Conservation (phyloP, 2,329 filamentous ascomycete species). For the Hymenoscyphus repandus region DNA sequence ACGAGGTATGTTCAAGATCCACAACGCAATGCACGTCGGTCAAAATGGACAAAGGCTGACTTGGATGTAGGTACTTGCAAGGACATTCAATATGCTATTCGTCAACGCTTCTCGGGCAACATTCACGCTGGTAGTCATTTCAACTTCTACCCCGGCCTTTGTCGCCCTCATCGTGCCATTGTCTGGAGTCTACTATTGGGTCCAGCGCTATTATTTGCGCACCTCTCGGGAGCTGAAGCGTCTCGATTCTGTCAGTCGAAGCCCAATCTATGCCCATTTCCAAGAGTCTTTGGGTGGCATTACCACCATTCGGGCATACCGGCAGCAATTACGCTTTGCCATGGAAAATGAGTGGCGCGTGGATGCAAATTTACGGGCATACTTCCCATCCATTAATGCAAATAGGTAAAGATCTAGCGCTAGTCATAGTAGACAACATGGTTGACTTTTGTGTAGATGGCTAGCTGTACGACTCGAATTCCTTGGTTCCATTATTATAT, state of each 20-base stretch:
- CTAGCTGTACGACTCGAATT: constrained; percentile 92
- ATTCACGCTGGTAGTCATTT: constrained; percentile 86
- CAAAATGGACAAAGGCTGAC: constrained; percentile 44
- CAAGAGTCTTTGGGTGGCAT: constrained; percentile 94
- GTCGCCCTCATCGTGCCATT: constrained; percentile 76
- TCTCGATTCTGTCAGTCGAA: constrained; percentile 89
- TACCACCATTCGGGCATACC: constrained; percentile 91
- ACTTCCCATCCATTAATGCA: constrained; percentile 92
- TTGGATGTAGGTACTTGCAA: constrained; percentile 74
- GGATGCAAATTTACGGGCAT: constrained; percentile 88
- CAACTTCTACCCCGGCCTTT: constrained; percentile 74
- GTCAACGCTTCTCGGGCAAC: constrained; percentile 67
- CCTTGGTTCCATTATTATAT: constrained; percentile 88
- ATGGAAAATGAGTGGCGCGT: constrained; percentile 97
- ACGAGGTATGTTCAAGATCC: constrained; percentile 24
- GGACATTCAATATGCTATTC: constrained; percentile 97
- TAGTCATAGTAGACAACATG: not conserved
- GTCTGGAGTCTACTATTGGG: constrained; percentile 75
- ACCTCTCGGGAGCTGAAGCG: constrained; percentile 96
- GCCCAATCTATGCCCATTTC: constrained; percentile 97
- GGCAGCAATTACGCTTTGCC: constrained; percentile 80
- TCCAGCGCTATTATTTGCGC: constrained; percentile 93
- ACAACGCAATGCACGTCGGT: constrained; percentile 17
- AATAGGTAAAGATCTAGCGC: constrained; percentile 25
- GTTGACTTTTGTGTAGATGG: constrained; percentile 62